Evolutionary conservation across 495 filamentous ascomycete species (phyloP).

Genomic region (Polyplosphaeria fusca): DNA sequence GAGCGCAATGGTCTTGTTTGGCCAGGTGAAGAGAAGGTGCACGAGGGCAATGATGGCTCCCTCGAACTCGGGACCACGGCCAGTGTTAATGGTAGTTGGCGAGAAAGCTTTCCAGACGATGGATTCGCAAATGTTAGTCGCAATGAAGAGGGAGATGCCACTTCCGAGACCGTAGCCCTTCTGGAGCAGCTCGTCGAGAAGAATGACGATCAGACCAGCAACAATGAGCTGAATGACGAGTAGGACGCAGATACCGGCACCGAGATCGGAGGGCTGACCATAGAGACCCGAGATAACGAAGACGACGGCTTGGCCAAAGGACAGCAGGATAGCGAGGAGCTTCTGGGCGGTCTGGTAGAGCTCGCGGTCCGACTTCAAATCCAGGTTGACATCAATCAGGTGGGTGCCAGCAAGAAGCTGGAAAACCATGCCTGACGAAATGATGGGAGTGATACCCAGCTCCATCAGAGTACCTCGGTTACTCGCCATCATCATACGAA

Average conservation of each 20-base stretch:
- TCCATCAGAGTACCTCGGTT: constrained; percentile 99
- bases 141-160: constrained; percentile 99
- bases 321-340: constrained; percentile 96
- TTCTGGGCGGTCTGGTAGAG: constrained; percentile 99
- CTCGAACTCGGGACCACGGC: constrained; percentile 98
- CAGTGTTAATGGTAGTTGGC: constrained; percentile 98
- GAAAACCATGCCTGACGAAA: constrained; percentile 99
- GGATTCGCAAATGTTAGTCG: constrained; percentile 99
- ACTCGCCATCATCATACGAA: constrained; percentile 99
- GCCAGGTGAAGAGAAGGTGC: constrained; percentile 97
- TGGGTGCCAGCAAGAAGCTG: constrained; percentile 99
- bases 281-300: constrained; percentile 98
- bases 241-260: constrained; percentile 95
- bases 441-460: constrained; percentile 97
- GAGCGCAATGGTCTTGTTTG: constrained; percentile 93
- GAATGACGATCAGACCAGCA: constrained; percentile 96
- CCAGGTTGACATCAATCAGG: constrained; percentile 89
- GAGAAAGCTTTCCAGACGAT: constrained; percentile 99
- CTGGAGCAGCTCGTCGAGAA: constrained; percentile 97
- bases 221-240: constrained; percentile 95
- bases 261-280: constrained; percentile 90
- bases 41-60: constrained; percentile 98
- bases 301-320: constrained; percentile 93
- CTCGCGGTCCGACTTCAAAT: constrained; percentile 98
- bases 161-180: constrained; percentile 98